Evolutionary conservation across 257 asterid genomes (phyloP).

Genomic region (Thymus mandschuricus): DNA sequence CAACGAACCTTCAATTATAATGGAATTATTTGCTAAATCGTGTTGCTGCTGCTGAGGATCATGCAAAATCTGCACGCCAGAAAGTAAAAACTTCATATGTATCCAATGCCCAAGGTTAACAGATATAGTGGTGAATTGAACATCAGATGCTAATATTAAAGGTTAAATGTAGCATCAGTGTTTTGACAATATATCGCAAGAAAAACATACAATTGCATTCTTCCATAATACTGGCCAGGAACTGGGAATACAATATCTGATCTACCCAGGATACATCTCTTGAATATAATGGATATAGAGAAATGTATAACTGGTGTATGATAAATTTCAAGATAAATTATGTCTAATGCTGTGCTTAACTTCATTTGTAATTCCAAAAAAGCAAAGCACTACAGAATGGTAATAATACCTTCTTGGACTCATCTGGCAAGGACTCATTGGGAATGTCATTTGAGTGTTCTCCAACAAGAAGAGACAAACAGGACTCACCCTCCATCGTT

Average conservation of each 20-base stretch:
- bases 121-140: neutral
- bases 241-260: neutral
- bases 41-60: conserved; percentile 43
- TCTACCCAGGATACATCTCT: neutral
- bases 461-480: conserved; percentile 37
- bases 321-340: neutral
- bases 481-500: conserved; percentile 36
- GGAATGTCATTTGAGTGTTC: conserved; percentile 48
- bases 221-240: neutral
- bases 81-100: conserved; percentile 9
- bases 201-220: neutral
- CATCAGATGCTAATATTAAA: neutral
- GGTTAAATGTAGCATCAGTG: neutral
- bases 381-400: conserved; percentile 16
- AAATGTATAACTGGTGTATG: neutral
- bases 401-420: conserved; percentile 53
- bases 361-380: neutral
- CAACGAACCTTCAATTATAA: conserved; percentile 59
- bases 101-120: neutral
- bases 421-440: conserved; percentile 42
- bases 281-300: neutral
- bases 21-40: conserved; percentile 36
- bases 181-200: neutral
- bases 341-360: conserved; percentile 7
- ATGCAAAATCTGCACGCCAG: conserved; percentile 52